Percentiles rank a stretch among this genome's conserved stretches.
Conservation (phyloP, 805 yeast species). For the Candida corydali region DNA sequence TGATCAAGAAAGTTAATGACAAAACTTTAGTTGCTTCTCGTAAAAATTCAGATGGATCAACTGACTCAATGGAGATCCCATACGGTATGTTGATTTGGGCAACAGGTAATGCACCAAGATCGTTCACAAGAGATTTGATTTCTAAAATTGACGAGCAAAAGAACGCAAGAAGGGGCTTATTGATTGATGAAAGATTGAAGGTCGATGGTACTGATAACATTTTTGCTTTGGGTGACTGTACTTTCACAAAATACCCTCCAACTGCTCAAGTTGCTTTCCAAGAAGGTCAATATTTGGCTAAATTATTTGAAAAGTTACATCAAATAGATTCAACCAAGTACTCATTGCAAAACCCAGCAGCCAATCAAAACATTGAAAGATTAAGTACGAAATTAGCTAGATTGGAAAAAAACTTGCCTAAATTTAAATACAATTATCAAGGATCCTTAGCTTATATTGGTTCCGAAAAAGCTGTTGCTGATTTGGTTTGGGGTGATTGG, state of each 20-base stretch:
- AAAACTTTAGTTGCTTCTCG: conserved; percentile 66
- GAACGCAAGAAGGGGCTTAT: conserved; percentile 85
- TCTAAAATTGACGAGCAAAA: conserved; percentile 68
- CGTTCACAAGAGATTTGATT: conserved; percentile 63
- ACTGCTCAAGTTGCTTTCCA: conserved; percentile 98
- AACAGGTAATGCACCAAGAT: conserved; percentile 91
- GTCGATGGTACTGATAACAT: conserved; percentile 80
- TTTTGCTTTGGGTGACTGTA: conserved; percentile 93
- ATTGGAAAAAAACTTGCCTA: conserved; percentile 42
- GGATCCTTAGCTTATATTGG: conserved; percentile 96
- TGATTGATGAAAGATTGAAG: conserved; percentile 77
- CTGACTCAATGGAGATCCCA: conserved; percentile 61
- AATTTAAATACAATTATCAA: conserved; percentile 80
- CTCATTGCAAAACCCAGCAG: conserved; percentile 36
- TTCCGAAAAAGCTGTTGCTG: conserved; percentile 90
- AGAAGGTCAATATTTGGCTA: conserved; percentile 80
- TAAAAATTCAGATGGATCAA: conserved; percentile 63
- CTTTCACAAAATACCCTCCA: conserved; percentile 86
- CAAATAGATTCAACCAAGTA: conserved; percentile 56
- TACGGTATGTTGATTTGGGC: conserved; percentile 97
- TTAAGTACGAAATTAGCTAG: conserved; percentile 43
- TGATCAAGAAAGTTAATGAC: conserved; percentile 81
- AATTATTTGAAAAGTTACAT: conserved; percentile 60
- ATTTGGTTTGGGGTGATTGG: conserved; percentile 75
- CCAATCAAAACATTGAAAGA: conserved; percentile 40